These are phyloP conservation scores for Umbelopsis sp. DNA, from an alignment of 371 early-diverging fungal species.

Conservation along the genomic window DNA sequence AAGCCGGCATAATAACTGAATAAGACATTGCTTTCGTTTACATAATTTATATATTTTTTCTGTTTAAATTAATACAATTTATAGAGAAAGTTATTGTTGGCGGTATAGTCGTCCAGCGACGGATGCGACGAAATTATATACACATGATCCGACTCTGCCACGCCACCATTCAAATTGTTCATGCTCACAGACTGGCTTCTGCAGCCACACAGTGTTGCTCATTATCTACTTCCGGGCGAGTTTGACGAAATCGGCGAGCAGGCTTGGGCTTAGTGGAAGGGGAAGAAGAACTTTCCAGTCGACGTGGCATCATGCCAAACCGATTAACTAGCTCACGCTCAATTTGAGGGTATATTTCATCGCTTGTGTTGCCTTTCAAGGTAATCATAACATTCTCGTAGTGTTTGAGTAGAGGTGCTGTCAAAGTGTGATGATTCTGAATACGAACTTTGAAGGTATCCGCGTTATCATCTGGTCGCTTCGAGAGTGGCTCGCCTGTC, in stretches of 20 bases:
- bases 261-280: not conserved
- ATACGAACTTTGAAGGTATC: slow-evolving; percentile 83
- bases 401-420: slow-evolving; percentile 82
- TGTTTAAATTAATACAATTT: too few relatives aligned
- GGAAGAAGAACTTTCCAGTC: not conserved
- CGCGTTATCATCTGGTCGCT: slow-evolving; percentile 92
- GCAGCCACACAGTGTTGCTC: slow-evolving; percentile 4
- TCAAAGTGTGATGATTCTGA: slow-evolving; percentile 74
- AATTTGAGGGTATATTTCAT: slow-evolving; percentile 90
- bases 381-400: slow-evolving; percentile 72
- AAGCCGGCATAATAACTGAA: too few relatives aligned
- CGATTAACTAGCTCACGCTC: slow-evolving; percentile 53
- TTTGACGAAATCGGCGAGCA: not conserved
- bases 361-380: slow-evolving; percentile 79
- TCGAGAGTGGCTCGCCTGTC: slow-evolving; percentile 89
- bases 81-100: too few relatives aligned
- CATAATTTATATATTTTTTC: too few relatives aligned
- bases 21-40: too few relatives aligned
- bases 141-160: too few relatives aligned
- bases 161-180: not conserved
- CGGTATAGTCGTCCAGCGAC: too few relatives aligned
- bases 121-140: too few relatives aligned
- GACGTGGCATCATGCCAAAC: slow-evolving; percentile 42
- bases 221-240: not conserved
- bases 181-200: not conserved